Evolutionary conservation across 2,329 filamentous ascomycete genomes (phyloP).

Genomic region (Aphanoascus verrucosus): DNA sequence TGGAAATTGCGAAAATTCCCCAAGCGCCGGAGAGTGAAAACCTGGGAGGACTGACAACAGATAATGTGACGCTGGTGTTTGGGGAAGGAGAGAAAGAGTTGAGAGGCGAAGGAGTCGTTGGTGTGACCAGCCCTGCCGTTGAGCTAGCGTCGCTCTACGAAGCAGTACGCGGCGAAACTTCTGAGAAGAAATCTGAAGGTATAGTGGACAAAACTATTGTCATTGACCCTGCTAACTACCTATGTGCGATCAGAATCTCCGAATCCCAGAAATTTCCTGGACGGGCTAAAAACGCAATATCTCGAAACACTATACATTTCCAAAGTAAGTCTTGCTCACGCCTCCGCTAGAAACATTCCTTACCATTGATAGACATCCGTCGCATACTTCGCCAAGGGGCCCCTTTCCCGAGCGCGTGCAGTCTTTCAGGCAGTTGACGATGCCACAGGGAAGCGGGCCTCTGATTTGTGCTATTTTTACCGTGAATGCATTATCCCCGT

Average conservation of each 20-base stretch:
- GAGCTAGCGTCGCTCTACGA: conserved; percentile 7
- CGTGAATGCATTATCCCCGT: conserved; percentile 34
- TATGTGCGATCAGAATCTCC: not conserved
- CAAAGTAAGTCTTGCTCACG: conserved; percentile 24
- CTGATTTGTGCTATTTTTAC: conserved; percentile 31
- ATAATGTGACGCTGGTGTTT: not conserved
- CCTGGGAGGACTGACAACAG: conserved; percentile 15
- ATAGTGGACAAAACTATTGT: not conserved
- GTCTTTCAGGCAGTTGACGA: conserved; percentile 27
- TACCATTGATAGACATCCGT: conserved; percentile 34
- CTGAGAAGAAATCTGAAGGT: not conserved
- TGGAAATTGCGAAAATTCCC: conserved; percentile 27
- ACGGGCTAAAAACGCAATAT: conserved; percentile 32
- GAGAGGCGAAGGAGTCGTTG: too few relatives aligned
- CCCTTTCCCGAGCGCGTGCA: conserved; percentile 37
- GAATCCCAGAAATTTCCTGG: conserved; percentile 27
- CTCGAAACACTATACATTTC: conserved; percentile 36
- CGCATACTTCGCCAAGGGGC: conserved; percentile 44
- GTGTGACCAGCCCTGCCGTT: too few relatives aligned
- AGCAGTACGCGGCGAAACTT: not conserved
- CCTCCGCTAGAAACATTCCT: conserved; percentile 9
- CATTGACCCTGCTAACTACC: not conserved
- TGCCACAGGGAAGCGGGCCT: conserved; percentile 18
- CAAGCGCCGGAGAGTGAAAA: conserved; percentile 21
- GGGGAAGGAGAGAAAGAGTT: too few relatives aligned